These are phyloP conservation scores for Adansonia madagascariensis DNA, from an alignment of 441 rosid genomes.

Conservation along the genomic window DNA sequence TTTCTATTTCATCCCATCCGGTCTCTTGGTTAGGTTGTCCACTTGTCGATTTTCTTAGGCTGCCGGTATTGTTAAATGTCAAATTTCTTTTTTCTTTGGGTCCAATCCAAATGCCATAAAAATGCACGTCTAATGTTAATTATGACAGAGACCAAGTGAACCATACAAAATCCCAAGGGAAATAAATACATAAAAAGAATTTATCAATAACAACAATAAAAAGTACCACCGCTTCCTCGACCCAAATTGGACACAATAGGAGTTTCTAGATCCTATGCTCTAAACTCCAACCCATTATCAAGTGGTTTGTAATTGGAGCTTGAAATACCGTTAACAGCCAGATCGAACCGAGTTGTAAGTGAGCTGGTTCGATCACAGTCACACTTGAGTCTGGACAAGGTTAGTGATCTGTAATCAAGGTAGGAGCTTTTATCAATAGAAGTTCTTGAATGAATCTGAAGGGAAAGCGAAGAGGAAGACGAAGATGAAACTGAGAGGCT, in stretches of 20 bases:
- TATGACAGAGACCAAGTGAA: no score
- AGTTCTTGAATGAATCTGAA: slow-evolving; percentile 60
- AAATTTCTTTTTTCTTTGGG: no score
- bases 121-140: no score
- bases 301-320: slow-evolving; percentile 50
- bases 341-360: slow-evolving; percentile 53
- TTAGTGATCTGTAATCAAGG: slow-evolving; percentile 63
- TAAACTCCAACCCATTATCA: slow-evolving; percentile 29
- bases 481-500: slow-evolving; percentile 30
- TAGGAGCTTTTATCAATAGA: slow-evolving; percentile 44
- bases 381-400: slow-evolving; percentile 59
- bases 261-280: slow-evolving; percentile 45
- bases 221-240: slow-evolving; percentile 67
- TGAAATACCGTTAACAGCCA: slow-evolving; percentile 42
- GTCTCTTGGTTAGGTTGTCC: no score
- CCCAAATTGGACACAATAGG: slow-evolving; percentile 65
- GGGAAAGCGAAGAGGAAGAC: slow-evolving; percentile 29
- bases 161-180: no score
- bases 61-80: no score
- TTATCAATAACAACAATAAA: neutral
- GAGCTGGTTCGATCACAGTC: slow-evolving; percentile 72
- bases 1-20: no score
- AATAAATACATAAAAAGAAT: no score
- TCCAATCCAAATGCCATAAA: no score
- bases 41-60: no score